These are phyloP conservation scores for Globisporangium splendens DNA, from an alignment of 352 stramenopile genomes.

Conservation along the genomic window DNA sequence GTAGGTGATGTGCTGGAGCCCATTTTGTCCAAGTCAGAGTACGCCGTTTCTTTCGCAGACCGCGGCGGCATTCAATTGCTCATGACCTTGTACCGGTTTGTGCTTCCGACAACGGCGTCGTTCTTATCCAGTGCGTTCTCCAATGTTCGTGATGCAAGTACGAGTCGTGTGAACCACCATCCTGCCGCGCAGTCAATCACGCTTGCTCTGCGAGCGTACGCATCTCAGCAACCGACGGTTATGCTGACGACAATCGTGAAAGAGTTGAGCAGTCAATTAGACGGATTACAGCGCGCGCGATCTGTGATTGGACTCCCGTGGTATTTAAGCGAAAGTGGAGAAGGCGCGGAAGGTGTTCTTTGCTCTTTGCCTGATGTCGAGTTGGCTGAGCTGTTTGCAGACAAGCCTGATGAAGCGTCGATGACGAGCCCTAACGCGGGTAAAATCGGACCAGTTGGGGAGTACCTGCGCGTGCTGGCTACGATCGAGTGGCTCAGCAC, in stretches of 20 bases:
- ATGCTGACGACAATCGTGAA: conserved; percentile 68
- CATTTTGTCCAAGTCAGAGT: conserved; percentile 92
- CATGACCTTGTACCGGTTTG: conserved; percentile 86
- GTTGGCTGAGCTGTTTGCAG: conserved; percentile 24
- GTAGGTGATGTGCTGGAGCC: conserved; percentile 93
- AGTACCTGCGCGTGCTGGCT: conserved; percentile 66
- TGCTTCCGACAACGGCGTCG: conserved; percentile 78
- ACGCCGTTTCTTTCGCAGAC: conserved; percentile 89
- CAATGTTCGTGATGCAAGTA: neutral
- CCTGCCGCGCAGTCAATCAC: conserved; percentile 87
- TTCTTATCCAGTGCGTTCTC: conserved; percentile 65
- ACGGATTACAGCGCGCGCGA: conserved; percentile 34
- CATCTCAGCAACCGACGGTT: conserved; percentile 81
- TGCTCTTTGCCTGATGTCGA: conserved; percentile 59
- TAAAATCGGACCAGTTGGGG: conserved; percentile 44
- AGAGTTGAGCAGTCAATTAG: conserved; percentile 55
- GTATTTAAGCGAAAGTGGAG: conserved; percentile 39
- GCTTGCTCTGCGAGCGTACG: conserved; percentile 85
- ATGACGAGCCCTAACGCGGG: conserved; percentile 8
- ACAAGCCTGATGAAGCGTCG: conserved; percentile 2
- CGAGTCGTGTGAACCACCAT: conserved; percentile 69
- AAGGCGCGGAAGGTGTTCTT: conserved; percentile 57
- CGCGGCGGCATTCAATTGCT: conserved; percentile 87
- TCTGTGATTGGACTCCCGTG: conserved; percentile 37
- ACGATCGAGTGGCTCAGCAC: conserved; percentile 79